These are phyloP conservation scores for Dimargaris xerosporica DNA, from an alignment of 192 early-diverging fungal species.

Conservation along the genomic window DNA sequence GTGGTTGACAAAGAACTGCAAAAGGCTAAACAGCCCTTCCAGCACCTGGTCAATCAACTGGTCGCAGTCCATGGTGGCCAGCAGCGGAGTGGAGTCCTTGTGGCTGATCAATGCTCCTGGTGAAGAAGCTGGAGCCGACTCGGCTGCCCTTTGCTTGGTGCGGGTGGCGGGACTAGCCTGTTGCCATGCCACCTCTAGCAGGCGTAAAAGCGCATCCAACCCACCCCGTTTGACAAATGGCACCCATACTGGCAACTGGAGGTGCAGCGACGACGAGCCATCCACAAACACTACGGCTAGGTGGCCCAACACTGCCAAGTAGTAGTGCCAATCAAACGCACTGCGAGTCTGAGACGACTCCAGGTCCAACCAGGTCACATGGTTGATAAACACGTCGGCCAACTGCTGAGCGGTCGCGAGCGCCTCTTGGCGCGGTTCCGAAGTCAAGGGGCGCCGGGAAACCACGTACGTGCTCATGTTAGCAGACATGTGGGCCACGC, in stretches of 20 bases:
- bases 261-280: background rate
- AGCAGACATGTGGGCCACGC: slow-evolving; percentile 4
- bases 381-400: background rate
- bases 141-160: slow-evolving; percentile 17
- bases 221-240: background rate
- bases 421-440: background rate
- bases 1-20: slow-evolving; percentile 51
- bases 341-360: background rate
- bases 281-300: slow-evolving; percentile 2
- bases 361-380: background rate
- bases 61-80: slow-evolving; percentile 11
- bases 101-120: slow-evolving; percentile 18
- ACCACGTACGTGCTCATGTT: background rate
- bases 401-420: background rate
- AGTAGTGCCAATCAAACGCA: background rate
- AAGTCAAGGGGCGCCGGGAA: background rate
- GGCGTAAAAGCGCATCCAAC: background rate
- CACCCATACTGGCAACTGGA: background rate
- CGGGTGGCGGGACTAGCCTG: slow-evolving; percentile 42
- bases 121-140: slow-evolving; percentile 13
- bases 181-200: slow-evolving; percentile 9
- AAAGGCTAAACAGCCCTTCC: slow-evolving; percentile 39
- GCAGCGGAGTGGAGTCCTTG: too few relatives aligned
- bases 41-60: slow-evolving; percentile 26
- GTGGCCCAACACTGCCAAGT: background rate